These are phyloP conservation scores for Brassica napus DNA, from an alignment of 345 rosid species.

Conservation along the genomic window Da-Ae NC_063443.1:1127001-1127500, in stretches of 20 bases:
- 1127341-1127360: slow-evolving; percentile 34
- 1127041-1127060: too few relatives aligned
- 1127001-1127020: too few relatives aligned
- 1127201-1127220: slow-evolving; percentile 1
- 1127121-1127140: too few relatives aligned
- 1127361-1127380: slow-evolving; percentile 25
- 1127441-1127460: not conserved
- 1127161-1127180: not conserved
- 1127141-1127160: too few relatives aligned
- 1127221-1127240: not conserved
- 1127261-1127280: not conserved
- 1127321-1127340: slow-evolving; percentile 31
- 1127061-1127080: too few relatives aligned
- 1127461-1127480: not conserved
- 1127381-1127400: not conserved
- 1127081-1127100: too few relatives aligned
- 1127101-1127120: too few relatives aligned
- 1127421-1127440: not conserved
- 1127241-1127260: not conserved
- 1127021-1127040: too few relatives aligned
- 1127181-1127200: not conserved
- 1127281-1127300: slow-evolving; percentile 16
- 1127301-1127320: slow-evolving; percentile 25
- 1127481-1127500: slow-evolving; percentile 5
- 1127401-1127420: too few relatives aligned